Percentiles rank a stretch among this genome's conserved stretches.
Conservation (phyloP, 1,284 basidiomycete genomes). For the Chalciporus piperatoides region DNA sequence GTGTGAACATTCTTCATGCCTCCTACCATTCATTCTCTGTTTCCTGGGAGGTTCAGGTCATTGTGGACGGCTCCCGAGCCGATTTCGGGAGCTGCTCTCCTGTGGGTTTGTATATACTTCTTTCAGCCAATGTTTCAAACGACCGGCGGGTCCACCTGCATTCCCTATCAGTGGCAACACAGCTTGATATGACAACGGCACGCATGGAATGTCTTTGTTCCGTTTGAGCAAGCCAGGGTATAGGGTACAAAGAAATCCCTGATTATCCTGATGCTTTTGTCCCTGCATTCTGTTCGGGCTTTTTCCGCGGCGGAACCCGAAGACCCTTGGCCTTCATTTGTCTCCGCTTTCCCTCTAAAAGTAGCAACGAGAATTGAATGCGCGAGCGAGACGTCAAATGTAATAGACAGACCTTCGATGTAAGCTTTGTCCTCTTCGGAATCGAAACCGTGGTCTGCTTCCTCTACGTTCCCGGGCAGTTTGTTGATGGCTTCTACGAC, state of each 20-base stretch:
- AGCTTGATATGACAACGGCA: neutral
- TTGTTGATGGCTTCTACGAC: slow-evolving; percentile 31
- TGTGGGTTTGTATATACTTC: neutral
- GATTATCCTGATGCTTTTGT: slow-evolving; percentile 1
- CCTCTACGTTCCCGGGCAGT: slow-evolving; percentile 22
- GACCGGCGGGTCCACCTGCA: neutral
- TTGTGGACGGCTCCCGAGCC: too few species aligned
- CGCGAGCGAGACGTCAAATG: slow-evolving; percentile 14
- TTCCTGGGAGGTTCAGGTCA: neutral
- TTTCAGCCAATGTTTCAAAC: neutral
- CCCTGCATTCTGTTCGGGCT: slow-evolving; percentile 9
- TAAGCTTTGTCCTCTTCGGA: slow-evolving; percentile 67
- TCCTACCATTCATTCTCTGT: neutral
- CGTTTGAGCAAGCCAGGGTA: neutral
- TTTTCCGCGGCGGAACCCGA: slow-evolving; percentile 50
- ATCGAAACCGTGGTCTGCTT: slow-evolving; percentile 50
- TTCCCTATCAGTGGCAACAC: neutral
- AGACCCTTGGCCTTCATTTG: slow-evolving; percentile 74
- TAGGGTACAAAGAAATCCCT: neutral
- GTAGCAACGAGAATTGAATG: slow-evolving; percentile 4
- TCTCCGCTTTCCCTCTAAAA: slow-evolving; percentile 63
- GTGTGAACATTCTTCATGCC: too few species aligned
- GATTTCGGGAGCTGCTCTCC: neutral
- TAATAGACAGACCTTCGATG: slow-evolving; percentile 56
- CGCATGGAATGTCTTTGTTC: too few species aligned